A percentile compares a stretch with the other conserved stretches of the same genome.
phyloP scores from a whole-genome alignment of 768 basidiomycete genomes.

The Termitomyces sp. region DNA sequence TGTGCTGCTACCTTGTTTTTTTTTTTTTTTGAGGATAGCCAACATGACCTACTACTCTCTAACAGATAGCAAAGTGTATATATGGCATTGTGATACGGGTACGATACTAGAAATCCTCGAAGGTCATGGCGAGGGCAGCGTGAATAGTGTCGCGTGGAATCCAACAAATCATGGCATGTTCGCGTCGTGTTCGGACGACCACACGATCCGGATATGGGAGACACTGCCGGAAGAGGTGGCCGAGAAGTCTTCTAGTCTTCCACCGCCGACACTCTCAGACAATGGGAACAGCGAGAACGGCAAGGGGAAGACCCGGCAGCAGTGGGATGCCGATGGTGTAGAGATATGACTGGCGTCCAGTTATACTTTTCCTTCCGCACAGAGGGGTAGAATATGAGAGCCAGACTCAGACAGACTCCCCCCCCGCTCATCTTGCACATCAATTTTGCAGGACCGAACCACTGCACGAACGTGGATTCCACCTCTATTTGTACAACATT shows the following conservation, averaged over 20 bases:
- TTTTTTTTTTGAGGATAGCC: constrained; percentile 5
- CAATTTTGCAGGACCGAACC: not conserved
- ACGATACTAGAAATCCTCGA: constrained; percentile 78
- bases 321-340: constrained; percentile 29
- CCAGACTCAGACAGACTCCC: not conserved
- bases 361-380: not conserved
- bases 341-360: constrained; percentile 9
- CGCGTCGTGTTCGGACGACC: constrained; percentile 94
- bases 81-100: constrained; percentile 90
- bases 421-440: not conserved
- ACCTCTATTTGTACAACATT: constrained; percentile 4
- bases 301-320: constrained; percentile 57
- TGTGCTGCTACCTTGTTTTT: constrained; percentile 14
- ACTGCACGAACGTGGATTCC: not conserved
- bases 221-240: constrained; percentile 27
- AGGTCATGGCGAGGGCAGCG: constrained; percentile 85
- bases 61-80: constrained; percentile 87
- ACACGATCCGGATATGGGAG: constrained; percentile 89
- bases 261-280: constrained; percentile 18
- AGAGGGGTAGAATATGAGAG: not conserved
- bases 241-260: constrained; percentile 10
- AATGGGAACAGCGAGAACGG: constrained; percentile 63
- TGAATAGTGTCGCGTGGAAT: constrained; percentile 97
- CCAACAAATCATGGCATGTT: constrained; percentile 86
- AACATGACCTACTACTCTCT: constrained; percentile 3